These are phyloP conservation scores for Colletotrichum falcatum DNA, from an alignment of 2,329 filamentous ascomycete genomes.

Conservation along the genomic window DNA sequence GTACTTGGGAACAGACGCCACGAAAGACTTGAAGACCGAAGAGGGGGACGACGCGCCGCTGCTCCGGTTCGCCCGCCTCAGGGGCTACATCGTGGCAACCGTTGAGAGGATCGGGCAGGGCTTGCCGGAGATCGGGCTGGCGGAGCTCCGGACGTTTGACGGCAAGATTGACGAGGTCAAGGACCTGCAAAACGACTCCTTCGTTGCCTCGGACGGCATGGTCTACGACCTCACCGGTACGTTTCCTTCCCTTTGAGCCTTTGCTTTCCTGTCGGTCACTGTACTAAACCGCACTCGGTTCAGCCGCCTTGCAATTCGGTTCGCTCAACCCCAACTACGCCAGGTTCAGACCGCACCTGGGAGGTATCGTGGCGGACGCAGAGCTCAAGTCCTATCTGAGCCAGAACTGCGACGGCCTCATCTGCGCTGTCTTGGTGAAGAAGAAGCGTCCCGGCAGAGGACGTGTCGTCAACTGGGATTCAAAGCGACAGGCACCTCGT, in stretches of 20 bases:
- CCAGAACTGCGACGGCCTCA: conserved; percentile 2
- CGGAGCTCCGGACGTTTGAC: conserved; percentile 11
- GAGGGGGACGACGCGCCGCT: conserved; percentile 13
- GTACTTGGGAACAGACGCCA: conserved; percentile 26
- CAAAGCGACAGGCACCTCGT: conserved; percentile 1
- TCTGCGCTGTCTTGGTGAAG: conserved; percentile 2
- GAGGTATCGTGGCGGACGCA: background rate
- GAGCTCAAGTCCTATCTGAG: background rate
- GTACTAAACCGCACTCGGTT: background rate
- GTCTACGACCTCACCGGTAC: conserved; percentile 41
- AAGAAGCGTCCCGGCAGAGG: background rate
- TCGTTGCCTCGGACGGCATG: conserved; percentile 18
- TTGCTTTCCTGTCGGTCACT: background rate
- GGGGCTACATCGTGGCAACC: conserved; percentile 17
- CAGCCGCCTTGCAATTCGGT: conserved; percentile 21
- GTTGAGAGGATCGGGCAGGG: background rate
- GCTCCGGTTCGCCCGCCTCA: background rate
- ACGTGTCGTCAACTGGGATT: conserved; percentile 1
- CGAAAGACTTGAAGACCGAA: background rate
- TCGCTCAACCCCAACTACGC: background rate
- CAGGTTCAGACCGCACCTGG: conserved; percentile 12
- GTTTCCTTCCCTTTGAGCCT: background rate
- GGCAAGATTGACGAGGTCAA: conserved; percentile 1
- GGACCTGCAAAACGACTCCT: conserved; percentile 12
- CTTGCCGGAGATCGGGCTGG: background rate